Evolutionary conservation across 2,329 filamentous ascomycete genomes (phyloP).

Genomic region (Ophiostoma pallidulum): DNA sequence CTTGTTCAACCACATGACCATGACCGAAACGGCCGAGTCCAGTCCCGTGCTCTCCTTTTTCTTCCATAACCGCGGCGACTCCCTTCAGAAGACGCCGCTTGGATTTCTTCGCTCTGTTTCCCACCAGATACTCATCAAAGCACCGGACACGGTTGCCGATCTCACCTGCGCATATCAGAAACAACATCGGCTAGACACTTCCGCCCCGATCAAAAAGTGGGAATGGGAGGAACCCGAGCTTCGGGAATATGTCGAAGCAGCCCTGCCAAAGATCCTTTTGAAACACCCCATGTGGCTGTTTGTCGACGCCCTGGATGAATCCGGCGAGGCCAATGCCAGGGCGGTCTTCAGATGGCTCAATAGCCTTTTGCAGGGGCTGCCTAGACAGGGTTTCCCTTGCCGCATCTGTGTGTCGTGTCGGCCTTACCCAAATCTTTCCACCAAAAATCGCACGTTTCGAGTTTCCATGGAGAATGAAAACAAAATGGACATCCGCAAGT

Average conservation of each 20-base stretch:
- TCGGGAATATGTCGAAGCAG: constrained; percentile 14
- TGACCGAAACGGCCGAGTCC: too few relatives aligned
- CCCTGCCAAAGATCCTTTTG: constrained; percentile 11
- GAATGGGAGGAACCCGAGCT: constrained; percentile 22
- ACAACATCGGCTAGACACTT: neutral
- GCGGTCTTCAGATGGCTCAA: constrained; percentile 16
- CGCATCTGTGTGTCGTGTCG: constrained; percentile 26
- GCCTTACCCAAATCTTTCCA: constrained; percentile 23
- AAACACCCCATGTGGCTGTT: constrained; percentile 21
- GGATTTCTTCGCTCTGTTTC: constrained; percentile 28
- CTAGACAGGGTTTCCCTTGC: too few relatives aligned
- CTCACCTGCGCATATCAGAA: constrained; percentile 12
- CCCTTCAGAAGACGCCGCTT: constrained; percentile 24
- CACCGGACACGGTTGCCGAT: constrained; percentile 13
- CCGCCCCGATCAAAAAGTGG: constrained; percentile 19
- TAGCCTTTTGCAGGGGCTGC: constrained; percentile 15
- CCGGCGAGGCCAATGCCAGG: constrained; percentile 20
- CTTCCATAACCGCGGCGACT: constrained; percentile 26
- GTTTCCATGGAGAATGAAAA: neutral
- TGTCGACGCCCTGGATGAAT: constrained; percentile 29
- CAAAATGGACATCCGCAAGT: neutral
- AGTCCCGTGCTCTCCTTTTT: constrained; percentile 27
- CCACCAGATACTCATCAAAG: constrained; percentile 24
- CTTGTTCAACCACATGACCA: neutral
- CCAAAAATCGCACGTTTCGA: neutral